Percentiles rank a stretch among this genome's conserved stretches.
These are phyloP conservation scores for Leishmania amazonensis DNA, from an alignment of 208 protist species.

Conservation along the genomic window DNA sequence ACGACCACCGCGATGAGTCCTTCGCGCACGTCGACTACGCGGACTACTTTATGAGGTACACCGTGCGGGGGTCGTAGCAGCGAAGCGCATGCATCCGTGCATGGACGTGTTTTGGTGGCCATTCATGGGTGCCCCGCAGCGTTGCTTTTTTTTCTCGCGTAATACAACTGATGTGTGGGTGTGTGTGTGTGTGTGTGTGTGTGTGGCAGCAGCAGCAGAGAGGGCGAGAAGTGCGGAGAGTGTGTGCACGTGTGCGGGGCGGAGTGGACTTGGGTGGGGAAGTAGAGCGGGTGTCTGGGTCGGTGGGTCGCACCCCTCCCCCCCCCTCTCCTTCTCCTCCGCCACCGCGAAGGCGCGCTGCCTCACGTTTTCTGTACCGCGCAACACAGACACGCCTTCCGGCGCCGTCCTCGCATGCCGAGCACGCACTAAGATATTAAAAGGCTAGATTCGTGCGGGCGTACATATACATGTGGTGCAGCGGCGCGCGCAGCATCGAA, in stretches of 20 bases:
- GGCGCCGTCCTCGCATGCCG: not conserved
- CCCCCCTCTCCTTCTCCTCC: not conserved
- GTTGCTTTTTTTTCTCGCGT: conserved; percentile 1
- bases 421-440: not conserved
- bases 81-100: conserved; percentile 2
- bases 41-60: conserved; percentile 88
- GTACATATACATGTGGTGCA: not conserved
- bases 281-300: not conserved
- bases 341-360: not conserved
- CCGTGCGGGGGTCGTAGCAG: conserved; percentile 51
- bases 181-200: not conserved
- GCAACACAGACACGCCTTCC: not conserved
- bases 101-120: not conserved
- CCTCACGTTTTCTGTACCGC: not conserved
- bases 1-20: conserved; percentile 64
- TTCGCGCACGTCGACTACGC: conserved; percentile 63
- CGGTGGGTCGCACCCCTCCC: not conserved
- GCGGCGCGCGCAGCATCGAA: not conserved
- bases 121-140: not conserved
- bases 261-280: not conserved
- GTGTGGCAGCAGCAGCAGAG: not conserved
- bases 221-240: not conserved
- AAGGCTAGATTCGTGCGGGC: no score
- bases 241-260: not conserved
- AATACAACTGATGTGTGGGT: no score